Conservation (phyloP, 768 basidiomycete species). For the Clitopilus hobsonii region DNA sequence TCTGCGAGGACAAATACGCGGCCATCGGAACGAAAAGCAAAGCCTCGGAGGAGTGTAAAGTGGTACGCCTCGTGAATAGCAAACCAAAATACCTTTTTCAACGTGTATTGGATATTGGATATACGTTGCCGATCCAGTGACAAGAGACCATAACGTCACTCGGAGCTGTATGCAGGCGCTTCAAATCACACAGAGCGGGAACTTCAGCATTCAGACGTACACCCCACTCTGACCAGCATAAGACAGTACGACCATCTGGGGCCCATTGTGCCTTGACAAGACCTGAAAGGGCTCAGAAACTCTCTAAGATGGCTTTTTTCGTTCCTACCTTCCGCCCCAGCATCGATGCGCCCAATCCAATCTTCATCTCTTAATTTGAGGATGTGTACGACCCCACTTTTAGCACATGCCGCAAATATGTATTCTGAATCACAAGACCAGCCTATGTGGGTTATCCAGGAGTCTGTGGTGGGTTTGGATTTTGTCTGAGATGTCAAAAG, state of each 20-base stretch:
- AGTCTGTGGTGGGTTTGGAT: slow-evolving; percentile 24
- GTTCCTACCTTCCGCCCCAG: slow-evolving; percentile 63
- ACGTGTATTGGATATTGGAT: slow-evolving; percentile 85
- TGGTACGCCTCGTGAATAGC: neutral
- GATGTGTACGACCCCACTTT: slow-evolving; percentile 65
- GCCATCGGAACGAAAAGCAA: slow-evolving; percentile 74
- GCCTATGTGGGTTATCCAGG: slow-evolving; percentile 65
- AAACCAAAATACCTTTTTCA: slow-evolving; percentile 56
- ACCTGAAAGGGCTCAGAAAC: slow-evolving; percentile 29
- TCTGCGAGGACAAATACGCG: slow-evolving; percentile 85
- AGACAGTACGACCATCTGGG: slow-evolving; percentile 72
- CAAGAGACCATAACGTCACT: slow-evolving; percentile 81
- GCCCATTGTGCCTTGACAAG: slow-evolving; percentile 89
- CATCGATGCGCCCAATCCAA: slow-evolving; percentile 74
- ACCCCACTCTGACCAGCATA: slow-evolving; percentile 93
- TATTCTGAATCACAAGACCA: slow-evolving; percentile 92
- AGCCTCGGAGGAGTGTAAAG: slow-evolving; percentile 43
- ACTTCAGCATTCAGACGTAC: slow-evolving; percentile 43
- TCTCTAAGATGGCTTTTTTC: neutral
- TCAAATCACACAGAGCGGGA: neutral
- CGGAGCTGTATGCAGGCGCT: slow-evolving; percentile 52
- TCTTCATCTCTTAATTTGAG: slow-evolving; percentile 77
- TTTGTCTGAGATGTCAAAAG: slow-evolving; percentile 32
- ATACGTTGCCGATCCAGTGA: slow-evolving; percentile 69
- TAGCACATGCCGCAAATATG: slow-evolving; percentile 76